Conservation (phyloP, 2,329 filamentous ascomycete species). For the Emmonsiellopsis sp. region DNA sequence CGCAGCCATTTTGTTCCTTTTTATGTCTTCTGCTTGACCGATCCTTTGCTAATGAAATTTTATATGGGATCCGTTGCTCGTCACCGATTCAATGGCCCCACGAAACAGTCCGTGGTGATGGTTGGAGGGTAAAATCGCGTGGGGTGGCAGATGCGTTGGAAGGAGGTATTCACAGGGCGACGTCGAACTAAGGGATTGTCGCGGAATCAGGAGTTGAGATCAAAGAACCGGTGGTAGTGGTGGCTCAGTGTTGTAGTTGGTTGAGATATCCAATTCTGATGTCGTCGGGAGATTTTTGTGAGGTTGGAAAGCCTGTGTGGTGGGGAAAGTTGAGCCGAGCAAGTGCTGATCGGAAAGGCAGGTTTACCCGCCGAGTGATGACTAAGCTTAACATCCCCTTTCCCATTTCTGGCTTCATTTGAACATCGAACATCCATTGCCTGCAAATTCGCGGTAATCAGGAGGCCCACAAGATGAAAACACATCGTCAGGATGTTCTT, state of each 20-base stretch:
- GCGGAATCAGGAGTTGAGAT: no score
- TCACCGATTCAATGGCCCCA: no score
- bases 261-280: neutral
- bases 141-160: no score
- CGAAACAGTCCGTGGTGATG: no score
- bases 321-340: neutral
- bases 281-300: neutral
- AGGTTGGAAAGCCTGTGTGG: neutral
- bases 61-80: no score
- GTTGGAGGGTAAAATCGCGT: no score
- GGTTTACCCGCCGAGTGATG: neutral
- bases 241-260: neutral
- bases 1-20: conserved; percentile 22
- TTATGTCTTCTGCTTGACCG: conserved; percentile 7
- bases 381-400: neutral
- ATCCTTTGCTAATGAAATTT: no score
- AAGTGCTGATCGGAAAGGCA: neutral
- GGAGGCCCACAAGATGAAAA: neutral
- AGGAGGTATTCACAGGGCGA: no score
- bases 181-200: no score
- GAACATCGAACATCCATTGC: neutral
- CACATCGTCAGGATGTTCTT: no score
- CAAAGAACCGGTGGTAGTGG: neutral
- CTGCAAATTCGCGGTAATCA: neutral
- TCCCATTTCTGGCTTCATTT: neutral